These are phyloP conservation scores for Suhomyces prunicola DNA, from an alignment of 805 yeast species.

Conservation along the genomic window DNA sequence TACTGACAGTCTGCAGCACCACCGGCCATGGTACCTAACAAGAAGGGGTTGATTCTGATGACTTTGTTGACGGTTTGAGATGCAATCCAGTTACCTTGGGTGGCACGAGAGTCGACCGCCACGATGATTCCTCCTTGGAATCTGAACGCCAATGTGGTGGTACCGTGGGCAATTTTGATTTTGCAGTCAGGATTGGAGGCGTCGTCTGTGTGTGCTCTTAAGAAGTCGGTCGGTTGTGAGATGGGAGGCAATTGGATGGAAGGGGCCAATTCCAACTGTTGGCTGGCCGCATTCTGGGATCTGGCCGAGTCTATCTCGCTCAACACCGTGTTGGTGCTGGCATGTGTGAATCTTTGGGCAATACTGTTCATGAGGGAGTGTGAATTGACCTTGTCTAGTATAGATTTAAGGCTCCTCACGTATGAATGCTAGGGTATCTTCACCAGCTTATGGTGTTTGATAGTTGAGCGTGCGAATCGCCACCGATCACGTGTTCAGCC, in stretches of 20 bases:
- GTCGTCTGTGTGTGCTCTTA: conserved; percentile 98
- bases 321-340: conserved; percentile 24
- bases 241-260: conserved; percentile 74
- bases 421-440: not conserved
- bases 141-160: conserved; percentile 96
- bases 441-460: not conserved
- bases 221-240: conserved; percentile 83
- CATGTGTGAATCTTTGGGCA: conserved; percentile 35
- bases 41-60: conserved; percentile 90
- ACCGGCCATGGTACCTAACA: conserved; percentile 98
- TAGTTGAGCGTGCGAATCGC: not conserved
- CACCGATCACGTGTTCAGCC: not conserved
- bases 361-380: conserved; percentile 33
- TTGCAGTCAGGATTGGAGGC: conserved; percentile 87
- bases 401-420: not conserved
- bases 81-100: conserved; percentile 97
- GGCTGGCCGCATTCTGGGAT: conserved; percentile 14
- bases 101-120: conserved; percentile 97
- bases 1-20: conserved; percentile 99
- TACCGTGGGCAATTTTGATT: conserved; percentile 97
- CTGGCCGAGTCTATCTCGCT: conserved; percentile 29
- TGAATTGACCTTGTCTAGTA: not conserved
- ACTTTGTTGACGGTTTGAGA: conserved; percentile 98
- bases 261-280: conserved; percentile 49
- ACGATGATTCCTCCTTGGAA: conserved; percentile 94